A percentile compares a stretch with the other conserved stretches of the same genome.
Evolutionary conservation across 306 rosid species (phyloP).

Genomic region (Amphicarpaea edgeworthii): DNA sequence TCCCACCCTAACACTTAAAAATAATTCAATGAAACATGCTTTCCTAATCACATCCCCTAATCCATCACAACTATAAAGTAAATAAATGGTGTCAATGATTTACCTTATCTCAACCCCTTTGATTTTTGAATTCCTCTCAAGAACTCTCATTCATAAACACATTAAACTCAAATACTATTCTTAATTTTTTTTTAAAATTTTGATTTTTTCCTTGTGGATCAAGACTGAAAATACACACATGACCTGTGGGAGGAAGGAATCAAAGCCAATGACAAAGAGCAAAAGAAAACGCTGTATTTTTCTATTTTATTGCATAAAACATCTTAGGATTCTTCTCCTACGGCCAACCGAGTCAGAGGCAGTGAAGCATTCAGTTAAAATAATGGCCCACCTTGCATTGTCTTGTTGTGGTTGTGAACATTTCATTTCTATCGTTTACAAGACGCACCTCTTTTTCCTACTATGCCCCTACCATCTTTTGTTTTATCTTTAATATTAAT

Average conservation of each 20-base stretch:
- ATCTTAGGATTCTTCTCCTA: conserved; percentile 57
- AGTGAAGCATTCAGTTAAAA: conserved; percentile 45
- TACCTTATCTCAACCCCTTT: too few species aligned
- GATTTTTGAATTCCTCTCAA: too few species aligned
- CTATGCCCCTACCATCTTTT: conserved; percentile 36
- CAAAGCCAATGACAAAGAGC: conserved; percentile 15
- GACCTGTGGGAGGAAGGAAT: conserved; percentile 22
- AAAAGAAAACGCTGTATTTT: conserved; percentile 37
- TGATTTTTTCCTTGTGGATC: neutral
- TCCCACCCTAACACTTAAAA: too few species aligned
- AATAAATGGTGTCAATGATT: too few species aligned
- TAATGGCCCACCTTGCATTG: conserved; percentile 48
- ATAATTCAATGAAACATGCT: too few species aligned
- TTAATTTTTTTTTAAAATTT: neutral
- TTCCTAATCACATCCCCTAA: too few species aligned
- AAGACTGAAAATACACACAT: conserved; percentile 12
- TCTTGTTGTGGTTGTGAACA: conserved; percentile 35
- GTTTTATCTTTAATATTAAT: conserved; percentile 21
- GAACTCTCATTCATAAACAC: too few species aligned
- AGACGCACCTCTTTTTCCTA: conserved; percentile 25
- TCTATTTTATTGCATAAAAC: conserved; percentile 43
- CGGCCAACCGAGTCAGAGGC: conserved; percentile 39
- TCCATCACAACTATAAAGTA: too few species aligned
- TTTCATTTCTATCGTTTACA: conserved; percentile 26
- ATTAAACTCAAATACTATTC: neutral